Evolutionary conservation across 495 filamentous ascomycete species (phyloP).

Genomic region (Physcia stellaris): DNA sequence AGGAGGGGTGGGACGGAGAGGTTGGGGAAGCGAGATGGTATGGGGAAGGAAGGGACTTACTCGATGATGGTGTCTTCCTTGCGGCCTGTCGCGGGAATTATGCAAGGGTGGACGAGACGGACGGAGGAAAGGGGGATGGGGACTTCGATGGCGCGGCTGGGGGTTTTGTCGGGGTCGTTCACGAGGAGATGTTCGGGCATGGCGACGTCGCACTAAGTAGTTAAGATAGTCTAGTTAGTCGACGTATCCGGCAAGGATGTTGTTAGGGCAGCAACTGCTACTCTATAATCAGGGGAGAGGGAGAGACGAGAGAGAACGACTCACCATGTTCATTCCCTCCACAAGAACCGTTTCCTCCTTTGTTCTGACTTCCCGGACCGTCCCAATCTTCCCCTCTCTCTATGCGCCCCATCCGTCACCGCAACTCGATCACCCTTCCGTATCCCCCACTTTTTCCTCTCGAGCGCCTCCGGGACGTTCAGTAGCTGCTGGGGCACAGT

Average conservation of each 20-base stretch:
- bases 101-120: conserved; percentile 65
- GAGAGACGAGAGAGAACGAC: conserved; percentile 17
- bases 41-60: too few species aligned
- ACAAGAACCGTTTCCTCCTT: conserved; percentile 45
- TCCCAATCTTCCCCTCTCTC: conserved; percentile 67
- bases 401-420: conserved; percentile 7
- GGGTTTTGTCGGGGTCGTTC: conserved; percentile 24
- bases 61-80: too few species aligned
- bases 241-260: background rate
- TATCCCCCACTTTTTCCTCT: conserved; percentile 3
- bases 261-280: background rate
- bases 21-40: too few species aligned
- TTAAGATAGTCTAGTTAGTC: background rate
- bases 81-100: conserved; percentile 46
- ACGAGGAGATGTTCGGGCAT: conserved; percentile 40
- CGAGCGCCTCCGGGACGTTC: background rate
- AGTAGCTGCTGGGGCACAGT: conserved; percentile 11
- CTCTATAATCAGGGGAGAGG: conserved; percentile 1
- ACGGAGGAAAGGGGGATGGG: conserved; percentile 54
- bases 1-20: too few species aligned
- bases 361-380: conserved; percentile 42
- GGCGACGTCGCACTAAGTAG: conserved; percentile 37
- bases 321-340: conserved; percentile 54
- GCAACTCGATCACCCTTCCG: conserved; percentile 7
- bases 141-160: conserved; percentile 30